Percentiles rank a stretch among this genome's conserved stretches.
These are phyloP conservation scores for Aspergillus sp. DNA, from an alignment of 2,329 filamentous ascomycete genomes.

Conservation along the genomic window DNA sequence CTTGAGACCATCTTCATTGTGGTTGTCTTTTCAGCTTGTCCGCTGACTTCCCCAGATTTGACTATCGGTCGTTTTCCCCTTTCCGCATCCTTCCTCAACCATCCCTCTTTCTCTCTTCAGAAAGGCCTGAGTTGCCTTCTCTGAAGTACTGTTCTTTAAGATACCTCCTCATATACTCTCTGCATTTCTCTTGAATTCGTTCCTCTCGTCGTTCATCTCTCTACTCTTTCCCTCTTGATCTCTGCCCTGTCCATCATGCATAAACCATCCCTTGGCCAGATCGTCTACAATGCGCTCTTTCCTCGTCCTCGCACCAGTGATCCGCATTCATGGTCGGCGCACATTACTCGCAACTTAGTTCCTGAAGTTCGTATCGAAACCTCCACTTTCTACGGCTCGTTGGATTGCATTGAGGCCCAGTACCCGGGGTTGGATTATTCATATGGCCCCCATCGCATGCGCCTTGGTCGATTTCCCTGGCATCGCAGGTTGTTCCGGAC, in stretches of 20 bases:
- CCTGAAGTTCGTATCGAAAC: conserved; percentile 61
- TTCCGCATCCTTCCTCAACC: neutral
- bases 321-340: conserved; percentile 52
- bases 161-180: neutral
- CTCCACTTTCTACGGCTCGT: conserved; percentile 56
- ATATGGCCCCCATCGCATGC: conserved; percentile 54
- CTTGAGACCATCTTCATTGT: neutral
- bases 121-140: neutral
- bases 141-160: neutral
- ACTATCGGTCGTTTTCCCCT: neutral
- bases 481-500: conserved; percentile 55
- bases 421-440: conserved; percentile 62
- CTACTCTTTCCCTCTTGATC: conserved; percentile 2
- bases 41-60: neutral
- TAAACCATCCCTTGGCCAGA: conserved; percentile 52
- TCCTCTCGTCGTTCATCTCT: conserved; percentile 2
- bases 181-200: neutral
- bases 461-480: conserved; percentile 55
- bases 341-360: conserved; percentile 56
- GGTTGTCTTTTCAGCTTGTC: neutral
- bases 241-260: conserved; percentile 42
- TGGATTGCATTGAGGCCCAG: conserved; percentile 59
- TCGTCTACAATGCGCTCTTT: conserved; percentile 54
- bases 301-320: conserved; percentile 51
- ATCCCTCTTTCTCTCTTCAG: conserved; percentile 2